Conservation (phyloP, 768 basidiomycete species). For the Macrolepiota fuliginosa region DNA sequence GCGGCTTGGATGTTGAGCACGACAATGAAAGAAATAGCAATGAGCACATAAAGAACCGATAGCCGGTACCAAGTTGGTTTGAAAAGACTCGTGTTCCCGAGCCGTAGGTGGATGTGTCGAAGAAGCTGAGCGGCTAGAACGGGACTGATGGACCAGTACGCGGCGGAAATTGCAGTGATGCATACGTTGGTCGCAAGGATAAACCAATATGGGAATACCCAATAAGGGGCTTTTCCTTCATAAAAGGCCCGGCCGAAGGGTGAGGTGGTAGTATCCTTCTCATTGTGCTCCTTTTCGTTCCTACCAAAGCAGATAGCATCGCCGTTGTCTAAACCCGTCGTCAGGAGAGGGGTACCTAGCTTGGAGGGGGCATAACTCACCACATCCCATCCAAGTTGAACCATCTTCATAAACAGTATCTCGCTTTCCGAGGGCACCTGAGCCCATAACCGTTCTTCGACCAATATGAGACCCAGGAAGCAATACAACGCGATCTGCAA, state of each 20-base stretch:
- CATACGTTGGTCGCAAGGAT: constrained; percentile 35
- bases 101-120: constrained; percentile 29
- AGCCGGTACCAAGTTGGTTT: constrained; percentile 35
- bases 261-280: constrained; percentile 30
- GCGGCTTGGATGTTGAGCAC: constrained; percentile 36
- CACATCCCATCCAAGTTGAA: constrained; percentile 46
- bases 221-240: constrained; percentile 34
- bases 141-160: constrained; percentile 40
- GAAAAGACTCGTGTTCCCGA: constrained; percentile 31
- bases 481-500: constrained; percentile 48
- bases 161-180: constrained; percentile 33
- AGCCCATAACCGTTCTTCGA: constrained; percentile 41
- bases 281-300: constrained; percentile 19
- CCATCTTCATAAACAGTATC: constrained; percentile 38
- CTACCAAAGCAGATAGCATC: constrained; percentile 36
- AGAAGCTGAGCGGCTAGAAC: constrained; percentile 38
- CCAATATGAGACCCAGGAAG: constrained; percentile 41
- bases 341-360: neutral
- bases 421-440: constrained; percentile 44
- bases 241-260: constrained; percentile 46
- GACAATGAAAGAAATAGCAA: constrained; percentile 35
- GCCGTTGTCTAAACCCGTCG: constrained; percentile 28
- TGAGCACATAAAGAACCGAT: constrained; percentile 36
- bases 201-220: constrained; percentile 36
- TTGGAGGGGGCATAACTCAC: constrained; percentile 19